These are phyloP conservation scores for Castanea sativa DNA, from an alignment of 306 rosid genomes.

Conservation along the genomic window DNA sequence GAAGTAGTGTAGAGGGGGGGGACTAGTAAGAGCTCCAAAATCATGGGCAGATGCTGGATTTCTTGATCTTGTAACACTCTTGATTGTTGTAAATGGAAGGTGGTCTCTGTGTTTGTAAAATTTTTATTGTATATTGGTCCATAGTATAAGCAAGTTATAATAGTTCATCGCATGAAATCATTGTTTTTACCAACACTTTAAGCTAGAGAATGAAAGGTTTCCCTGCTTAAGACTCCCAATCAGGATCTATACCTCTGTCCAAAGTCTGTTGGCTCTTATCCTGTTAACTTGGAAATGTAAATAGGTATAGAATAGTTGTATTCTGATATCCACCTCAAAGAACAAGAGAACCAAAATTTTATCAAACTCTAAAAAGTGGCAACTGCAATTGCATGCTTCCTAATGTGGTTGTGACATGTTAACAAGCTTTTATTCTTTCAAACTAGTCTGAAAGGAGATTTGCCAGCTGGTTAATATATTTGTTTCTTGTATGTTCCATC, in stretches of 20 bases:
- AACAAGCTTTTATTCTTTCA: not conserved
- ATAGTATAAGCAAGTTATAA: constrained; percentile 1
- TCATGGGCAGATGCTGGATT: not conserved
- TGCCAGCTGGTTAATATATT: no score
- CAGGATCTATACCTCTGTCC: not conserved
- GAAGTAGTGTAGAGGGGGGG: not conserved
- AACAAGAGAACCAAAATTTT: not conserved
- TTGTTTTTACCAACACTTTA: not conserved
- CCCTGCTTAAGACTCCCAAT: not conserved
- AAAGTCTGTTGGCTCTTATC: not conserved
- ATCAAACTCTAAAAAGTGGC: not conserved
- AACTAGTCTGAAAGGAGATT: not conserved
- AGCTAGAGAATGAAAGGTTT: not conserved
- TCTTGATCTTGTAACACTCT: constrained; percentile 1
- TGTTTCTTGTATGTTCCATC: not conserved
- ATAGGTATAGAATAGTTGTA: no score
- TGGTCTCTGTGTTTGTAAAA: constrained; percentile 18
- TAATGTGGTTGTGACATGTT: not conserved
- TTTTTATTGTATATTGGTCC: constrained; percentile 2
- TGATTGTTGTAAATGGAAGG: constrained; percentile 38
- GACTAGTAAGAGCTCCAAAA: not conserved
- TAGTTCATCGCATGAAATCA: not conserved
- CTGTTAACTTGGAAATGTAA: not conserved
- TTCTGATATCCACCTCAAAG: no score
- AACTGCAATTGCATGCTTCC: not conserved